Base-by-base conservation (phyloP, 1,139 yeast species). In the Protomyces pachydermus region DNA sequence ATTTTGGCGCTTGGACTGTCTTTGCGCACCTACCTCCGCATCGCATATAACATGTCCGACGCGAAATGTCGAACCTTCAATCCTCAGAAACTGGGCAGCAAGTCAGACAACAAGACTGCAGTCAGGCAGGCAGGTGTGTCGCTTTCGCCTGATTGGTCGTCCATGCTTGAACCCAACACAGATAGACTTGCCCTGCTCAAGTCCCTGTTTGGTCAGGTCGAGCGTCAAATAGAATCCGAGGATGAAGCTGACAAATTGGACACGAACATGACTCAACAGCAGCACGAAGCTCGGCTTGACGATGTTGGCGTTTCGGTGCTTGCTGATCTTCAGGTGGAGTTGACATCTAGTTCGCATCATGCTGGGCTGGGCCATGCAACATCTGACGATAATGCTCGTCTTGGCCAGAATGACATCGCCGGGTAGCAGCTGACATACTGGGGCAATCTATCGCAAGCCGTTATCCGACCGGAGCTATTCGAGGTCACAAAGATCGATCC, bases 1-100 rank as follows among this genome's bases (percentile, higher is more conserved):
- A 54, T 61, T 18, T 32, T 60, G 39, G 38, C 56, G 5, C 56
- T 56, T 37, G 38, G 56, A 12, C 34, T 56, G 39, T 50, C 46
- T 12, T 54, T 62, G 14, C 56, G 61, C 28, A 45, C 32, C n/a
- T 57, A 56, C 25, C 56, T 65, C 32, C 65, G 64, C 25, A 46
- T 42, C 16, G 53, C 53, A 3, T 65, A 65, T 35, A 56, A 38
- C 46, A 23, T 65, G 34, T 46, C 66, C 5, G 66, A 65, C 23
- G 57, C 52, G 39, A 65, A 65, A 18, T 65, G 66, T n/a, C 66
- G 54, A 9, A 42, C 62, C 9, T 65, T 65, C 53, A 54, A 65
- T 14, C 61, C 66, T 6, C 48, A 54, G 10, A 55, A 58, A 18
- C 25, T 56, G 9, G 66, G 66, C n/a, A 56, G 35, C n/a, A 32